These are phyloP conservation scores for Candida jianshihensis DNA, from an alignment of 805 yeast species.

Conservation along the genomic window DNA sequence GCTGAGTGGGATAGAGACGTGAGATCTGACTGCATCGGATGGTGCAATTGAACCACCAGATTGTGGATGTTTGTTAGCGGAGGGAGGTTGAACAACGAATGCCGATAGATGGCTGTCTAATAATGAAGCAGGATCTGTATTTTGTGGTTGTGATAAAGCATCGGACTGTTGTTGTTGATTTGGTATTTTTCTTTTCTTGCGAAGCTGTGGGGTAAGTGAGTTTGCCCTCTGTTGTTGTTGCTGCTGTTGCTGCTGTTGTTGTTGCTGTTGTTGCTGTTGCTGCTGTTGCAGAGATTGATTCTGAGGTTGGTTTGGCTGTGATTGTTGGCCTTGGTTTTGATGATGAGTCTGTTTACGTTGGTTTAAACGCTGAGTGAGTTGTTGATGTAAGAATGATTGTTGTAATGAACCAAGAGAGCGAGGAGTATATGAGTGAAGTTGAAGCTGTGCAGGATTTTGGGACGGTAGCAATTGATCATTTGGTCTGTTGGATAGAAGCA, in stretches of 20 bases:
- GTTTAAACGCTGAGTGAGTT: not conserved
- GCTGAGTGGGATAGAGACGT: constrained; percentile 9
- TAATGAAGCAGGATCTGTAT: constrained; percentile 13
- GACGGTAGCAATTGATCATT: constrained; percentile 14
- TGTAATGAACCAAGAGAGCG: not conserved
- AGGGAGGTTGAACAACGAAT: not conserved
- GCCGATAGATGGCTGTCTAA: constrained; percentile 13
- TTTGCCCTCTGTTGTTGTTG: constrained; percentile 4
- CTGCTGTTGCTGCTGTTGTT: constrained; percentile 6
- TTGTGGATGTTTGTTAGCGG: not conserved
- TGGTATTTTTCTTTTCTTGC: constrained; percentile 10
- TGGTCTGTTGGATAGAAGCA: constrained; percentile 1
- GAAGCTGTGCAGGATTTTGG: constrained; percentile 1
- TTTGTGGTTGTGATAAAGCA: not conserved
- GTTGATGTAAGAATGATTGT: constrained; percentile 1
- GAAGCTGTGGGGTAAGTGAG: constrained; percentile 1
- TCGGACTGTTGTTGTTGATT: not conserved
- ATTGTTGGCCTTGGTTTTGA: not conserved
- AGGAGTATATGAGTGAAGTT: no score
- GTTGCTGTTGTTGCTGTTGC: constrained; percentile 1
- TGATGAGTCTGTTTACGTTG: not conserved
- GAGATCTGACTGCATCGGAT: constrained; percentile 6
- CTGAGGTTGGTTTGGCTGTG: constrained; percentile 2
- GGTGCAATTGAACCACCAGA: constrained; percentile 4
- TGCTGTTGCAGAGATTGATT: not conserved